phyloP scores from a whole-genome alignment of 495 filamentous ascomycete species.

The Usnea hakonensis region DNA sequence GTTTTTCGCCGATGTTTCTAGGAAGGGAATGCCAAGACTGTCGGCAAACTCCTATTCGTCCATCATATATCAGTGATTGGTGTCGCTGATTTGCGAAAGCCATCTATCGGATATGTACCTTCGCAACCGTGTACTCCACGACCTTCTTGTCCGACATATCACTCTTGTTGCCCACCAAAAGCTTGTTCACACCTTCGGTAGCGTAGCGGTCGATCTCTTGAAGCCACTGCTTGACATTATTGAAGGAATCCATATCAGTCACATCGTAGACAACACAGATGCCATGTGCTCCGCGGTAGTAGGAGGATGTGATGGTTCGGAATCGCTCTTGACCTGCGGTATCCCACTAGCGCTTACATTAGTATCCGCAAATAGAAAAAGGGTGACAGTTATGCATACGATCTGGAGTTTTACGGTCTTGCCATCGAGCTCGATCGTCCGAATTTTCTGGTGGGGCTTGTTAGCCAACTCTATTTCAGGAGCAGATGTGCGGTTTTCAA shows the following conservation, averaged over 20 bases:
- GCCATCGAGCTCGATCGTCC: conserved; percentile 96
- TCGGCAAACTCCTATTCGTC: conserved; percentile 85
- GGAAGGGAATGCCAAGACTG: conserved; percentile 97
- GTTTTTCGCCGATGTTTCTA: conserved; percentile 99
- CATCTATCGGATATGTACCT: conserved; percentile 51
- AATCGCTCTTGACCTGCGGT: conserved; percentile 98
- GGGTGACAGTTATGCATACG: conserved; percentile 46
- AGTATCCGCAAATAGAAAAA: neutral
- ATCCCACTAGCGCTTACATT: conserved; percentile 65
- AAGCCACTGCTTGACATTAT: conserved; percentile 99
- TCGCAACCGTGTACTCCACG: conserved; percentile 97
- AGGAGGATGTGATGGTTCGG: conserved; percentile 98
- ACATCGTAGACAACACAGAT: conserved; percentile 99
- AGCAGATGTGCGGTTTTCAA: conserved; percentile 1
- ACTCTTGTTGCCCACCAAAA: conserved; percentile 98
- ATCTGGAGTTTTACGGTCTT: conserved; percentile 99
- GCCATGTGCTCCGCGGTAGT: conserved; percentile 96
- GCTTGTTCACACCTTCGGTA: conserved; percentile 98
- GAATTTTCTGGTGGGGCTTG: conserved; percentile 74
- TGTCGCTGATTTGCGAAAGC: neutral
- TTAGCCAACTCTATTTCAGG: conserved; percentile 18
- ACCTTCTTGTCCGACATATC: conserved; percentile 99
- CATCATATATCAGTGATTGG: neutral
- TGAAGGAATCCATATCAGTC: conserved; percentile 99
- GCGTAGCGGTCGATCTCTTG: conserved; percentile 99